Conservation (phyloP, 306 rosid genomes). For the Cucurbita ficifolia region DNA sequence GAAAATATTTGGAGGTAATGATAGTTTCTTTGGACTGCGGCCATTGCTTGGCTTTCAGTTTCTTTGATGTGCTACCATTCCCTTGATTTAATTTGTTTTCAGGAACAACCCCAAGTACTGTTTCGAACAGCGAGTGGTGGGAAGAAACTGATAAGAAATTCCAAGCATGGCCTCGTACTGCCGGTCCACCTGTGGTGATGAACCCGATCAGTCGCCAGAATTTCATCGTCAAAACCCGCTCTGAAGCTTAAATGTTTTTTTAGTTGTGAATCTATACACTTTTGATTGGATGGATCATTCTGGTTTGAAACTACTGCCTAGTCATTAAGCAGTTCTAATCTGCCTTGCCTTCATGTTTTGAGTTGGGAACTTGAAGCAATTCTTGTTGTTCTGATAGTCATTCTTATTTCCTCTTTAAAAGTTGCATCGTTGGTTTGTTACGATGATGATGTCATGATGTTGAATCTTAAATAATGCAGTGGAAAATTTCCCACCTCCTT, state of each 20-base stretch:
- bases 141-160: conserved; percentile 86
- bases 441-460: neutral
- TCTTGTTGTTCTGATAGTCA: neutral
- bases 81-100: conserved; percentile 1
- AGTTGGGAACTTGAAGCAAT: neutral
- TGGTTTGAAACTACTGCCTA: neutral
- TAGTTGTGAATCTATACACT: conserved; percentile 10
- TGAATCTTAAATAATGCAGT: neutral
- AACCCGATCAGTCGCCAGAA: conserved; percentile 64
- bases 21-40: neutral
- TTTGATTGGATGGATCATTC: neutral
- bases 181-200: conserved; percentile 68
- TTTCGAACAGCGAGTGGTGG: conserved; percentile 54
- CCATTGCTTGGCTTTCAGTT: neutral
- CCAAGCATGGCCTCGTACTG: conserved; percentile 82
- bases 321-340: neutral
- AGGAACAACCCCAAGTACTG: conserved; percentile 60
- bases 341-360: neutral
- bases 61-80: neutral
- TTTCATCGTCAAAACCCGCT: conserved; percentile 44
- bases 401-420: neutral
- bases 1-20: conserved; percentile 64
- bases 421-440: neutral
- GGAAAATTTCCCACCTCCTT: neutral
- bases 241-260: conserved; percentile 23